phyloP scores from a whole-genome alignment of 495 filamentous ascomycete genomes.

The Pyrenopolyporus hunteri region DNA sequence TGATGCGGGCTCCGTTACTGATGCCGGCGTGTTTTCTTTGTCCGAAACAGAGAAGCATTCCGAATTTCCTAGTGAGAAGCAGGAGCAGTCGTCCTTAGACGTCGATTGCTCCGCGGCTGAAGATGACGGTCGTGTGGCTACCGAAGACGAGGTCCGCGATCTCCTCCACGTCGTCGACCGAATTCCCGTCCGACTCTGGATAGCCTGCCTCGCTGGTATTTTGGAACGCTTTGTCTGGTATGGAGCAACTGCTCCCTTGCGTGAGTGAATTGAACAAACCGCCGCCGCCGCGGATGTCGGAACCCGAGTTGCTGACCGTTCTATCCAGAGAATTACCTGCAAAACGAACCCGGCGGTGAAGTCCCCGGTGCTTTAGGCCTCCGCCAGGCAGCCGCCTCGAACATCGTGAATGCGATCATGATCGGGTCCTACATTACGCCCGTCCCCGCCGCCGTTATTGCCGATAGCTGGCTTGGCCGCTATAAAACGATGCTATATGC shows the following conservation, averaged over 20 bases:
- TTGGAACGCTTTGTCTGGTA: slow-evolving; percentile 24
- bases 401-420: slow-evolving; percentile 12
- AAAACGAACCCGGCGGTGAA: slow-evolving; percentile 10
- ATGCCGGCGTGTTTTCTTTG: slow-evolving; percentile 8
- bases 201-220: slow-evolving; percentile 13
- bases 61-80: background rate
- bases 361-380: slow-evolving; percentile 19
- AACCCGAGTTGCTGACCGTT: background rate
- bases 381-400: slow-evolving; percentile 16
- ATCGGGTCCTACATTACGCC: slow-evolving; percentile 14
- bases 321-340: slow-evolving; percentile 24
- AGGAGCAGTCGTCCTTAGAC: slow-evolving; percentile 1
- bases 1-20: slow-evolving; percentile 9
- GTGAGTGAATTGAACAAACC: slow-evolving; percentile 5
- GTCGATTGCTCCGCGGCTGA: background rate
- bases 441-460: slow-evolving; percentile 10
- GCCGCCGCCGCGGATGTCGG: too few relatives aligned
- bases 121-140: slow-evolving; percentile 23
- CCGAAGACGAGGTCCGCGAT: slow-evolving; percentile 23
- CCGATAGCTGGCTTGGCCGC: slow-evolving; percentile 23
- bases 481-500: slow-evolving; percentile 25
- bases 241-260: slow-evolving; percentile 17
- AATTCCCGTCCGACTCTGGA: slow-evolving; percentile 9
- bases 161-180: slow-evolving; percentile 17
- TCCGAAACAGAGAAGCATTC: slow-evolving; percentile 8